Evolutionary conservation across 2,329 filamentous ascomycete species (phyloP).

Genomic region (Aspergillus aculeatinus): DNA sequence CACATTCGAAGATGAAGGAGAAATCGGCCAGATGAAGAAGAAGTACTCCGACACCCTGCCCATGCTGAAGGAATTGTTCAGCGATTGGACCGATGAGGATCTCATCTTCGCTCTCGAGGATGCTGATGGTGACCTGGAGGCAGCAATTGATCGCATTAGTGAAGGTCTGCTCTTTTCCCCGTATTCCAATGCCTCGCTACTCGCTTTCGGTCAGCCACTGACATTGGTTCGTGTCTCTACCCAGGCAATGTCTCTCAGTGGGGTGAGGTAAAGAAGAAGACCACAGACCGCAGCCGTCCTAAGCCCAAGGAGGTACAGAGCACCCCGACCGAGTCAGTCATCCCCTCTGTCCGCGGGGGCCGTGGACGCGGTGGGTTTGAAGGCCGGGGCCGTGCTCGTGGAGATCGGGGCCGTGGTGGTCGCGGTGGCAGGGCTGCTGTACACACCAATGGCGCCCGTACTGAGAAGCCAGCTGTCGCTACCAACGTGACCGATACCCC

Average conservation of each 20-base stretch:
- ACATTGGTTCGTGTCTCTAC: constrained; percentile 9
- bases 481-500: constrained; percentile 12
- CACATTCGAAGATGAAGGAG: constrained; percentile 76
- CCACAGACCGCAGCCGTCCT: constrained; percentile 45
- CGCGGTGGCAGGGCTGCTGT: constrained; percentile 47
- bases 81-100: constrained; percentile 93
- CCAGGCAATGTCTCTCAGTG: constrained; percentile 53
- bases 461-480: constrained; percentile 30
- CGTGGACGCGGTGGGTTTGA: constrained; percentile 51
- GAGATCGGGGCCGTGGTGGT: constrained; percentile 49
- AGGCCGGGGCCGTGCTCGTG: constrained; percentile 47
- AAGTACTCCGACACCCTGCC: constrained; percentile 76
- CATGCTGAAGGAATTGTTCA: constrained; percentile 88
- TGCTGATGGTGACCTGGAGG: constrained; percentile 51
- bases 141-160: constrained; percentile 52
- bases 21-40: constrained; percentile 89
- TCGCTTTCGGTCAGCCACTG: constrained; percentile 5
- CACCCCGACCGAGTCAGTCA: constrained; percentile 34
- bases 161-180: constrained; percentile 40
- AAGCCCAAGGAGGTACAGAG: constrained; percentile 48
- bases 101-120: constrained; percentile 91
- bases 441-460: constrained; percentile 45
- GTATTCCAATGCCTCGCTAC: background rate
- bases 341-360: constrained; percentile 38
- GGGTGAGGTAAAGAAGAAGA: constrained; percentile 55